Conservation (phyloP, 2,329 filamentous ascomycete species). For the Stenocarpella maydis region DNA sequence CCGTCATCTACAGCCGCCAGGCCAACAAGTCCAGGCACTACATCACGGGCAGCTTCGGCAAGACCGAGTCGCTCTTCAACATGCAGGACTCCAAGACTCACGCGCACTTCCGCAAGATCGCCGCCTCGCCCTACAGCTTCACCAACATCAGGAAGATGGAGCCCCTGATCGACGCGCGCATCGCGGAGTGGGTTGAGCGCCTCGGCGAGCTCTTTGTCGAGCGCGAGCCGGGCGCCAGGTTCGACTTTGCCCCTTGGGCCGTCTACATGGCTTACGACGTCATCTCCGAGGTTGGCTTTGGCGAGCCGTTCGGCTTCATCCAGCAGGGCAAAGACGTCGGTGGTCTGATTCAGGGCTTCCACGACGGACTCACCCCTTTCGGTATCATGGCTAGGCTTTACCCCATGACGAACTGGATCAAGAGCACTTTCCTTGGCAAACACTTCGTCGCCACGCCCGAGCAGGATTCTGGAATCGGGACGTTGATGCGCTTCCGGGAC, state of each 20-base stretch:
- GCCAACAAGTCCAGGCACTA: slow-evolving; percentile 67
- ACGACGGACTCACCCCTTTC: slow-evolving; percentile 59
- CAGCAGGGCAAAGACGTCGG: slow-evolving; percentile 59
- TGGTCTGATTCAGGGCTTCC: slow-evolving; percentile 62
- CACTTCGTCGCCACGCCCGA: slow-evolving; percentile 62
- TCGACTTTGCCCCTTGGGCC: slow-evolving; percentile 65
- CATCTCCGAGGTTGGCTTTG: slow-evolving; percentile 60
- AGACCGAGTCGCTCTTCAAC: slow-evolving; percentile 64
- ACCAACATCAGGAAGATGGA: slow-evolving; percentile 67
- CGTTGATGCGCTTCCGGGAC: slow-evolving; percentile 65
- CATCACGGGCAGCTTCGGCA: slow-evolving; percentile 64
- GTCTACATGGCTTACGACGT: slow-evolving; percentile 66
- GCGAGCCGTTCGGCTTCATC: slow-evolving; percentile 60
- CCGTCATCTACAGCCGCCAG: slow-evolving; percentile 62
- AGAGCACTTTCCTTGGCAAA: slow-evolving; percentile 59
- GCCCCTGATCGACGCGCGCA: slow-evolving; percentile 59
- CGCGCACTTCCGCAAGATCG: slow-evolving; percentile 60
- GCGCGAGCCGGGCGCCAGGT: slow-evolving; percentile 48
- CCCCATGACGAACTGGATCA: slow-evolving; percentile 63
- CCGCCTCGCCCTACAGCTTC: slow-evolving; percentile 63
- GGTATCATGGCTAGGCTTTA: slow-evolving; percentile 60
- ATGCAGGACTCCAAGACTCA: slow-evolving; percentile 62
- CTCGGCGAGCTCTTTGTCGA: slow-evolving; percentile 55
- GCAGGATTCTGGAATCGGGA: slow-evolving; percentile 62
- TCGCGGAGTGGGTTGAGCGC: slow-evolving; percentile 58